Percentiles rank a stretch among this genome's conserved stretches.
These are phyloP conservation scores for Trichoderma breve DNA, from an alignment of 2,329 filamentous ascomycete species.

Conservation along the genomic window DNA sequence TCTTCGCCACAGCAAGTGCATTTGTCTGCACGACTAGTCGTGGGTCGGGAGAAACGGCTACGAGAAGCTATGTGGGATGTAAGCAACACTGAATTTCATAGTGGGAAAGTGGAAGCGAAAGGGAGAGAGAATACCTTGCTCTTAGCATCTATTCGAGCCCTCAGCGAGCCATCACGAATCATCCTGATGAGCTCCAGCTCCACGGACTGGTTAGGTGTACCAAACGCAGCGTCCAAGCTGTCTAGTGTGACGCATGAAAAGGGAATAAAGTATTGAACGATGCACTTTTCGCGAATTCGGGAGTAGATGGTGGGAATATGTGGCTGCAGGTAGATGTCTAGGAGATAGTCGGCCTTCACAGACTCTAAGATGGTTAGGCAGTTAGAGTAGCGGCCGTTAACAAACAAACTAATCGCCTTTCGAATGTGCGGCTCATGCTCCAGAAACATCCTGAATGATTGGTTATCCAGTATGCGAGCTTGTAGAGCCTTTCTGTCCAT, in stretches of 20 bases:
- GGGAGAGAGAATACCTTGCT: constrained; percentile 55
- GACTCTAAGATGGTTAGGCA: constrained; percentile 81
- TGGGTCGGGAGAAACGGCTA: constrained; percentile 65
- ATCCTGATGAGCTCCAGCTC: constrained; percentile 74
- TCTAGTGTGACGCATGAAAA: constrained; percentile 84
- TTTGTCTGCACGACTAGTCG: constrained; percentile 68
- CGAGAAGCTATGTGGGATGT: constrained; percentile 56
- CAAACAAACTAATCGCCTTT: constrained; percentile 85
- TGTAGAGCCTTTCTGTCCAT: constrained; percentile 80
- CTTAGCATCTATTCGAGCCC: constrained; percentile 82
- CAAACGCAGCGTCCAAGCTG: constrained; percentile 76
- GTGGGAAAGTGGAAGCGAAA: background rate
- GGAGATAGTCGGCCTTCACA: constrained; percentile 81
- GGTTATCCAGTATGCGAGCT: constrained; percentile 72
- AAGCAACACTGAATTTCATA: background rate
- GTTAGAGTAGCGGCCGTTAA: constrained; percentile 81
- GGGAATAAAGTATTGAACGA: constrained; percentile 86
- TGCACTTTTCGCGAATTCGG: constrained; percentile 82
- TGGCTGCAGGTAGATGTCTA: constrained; percentile 80
- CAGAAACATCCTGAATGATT: constrained; percentile 78
- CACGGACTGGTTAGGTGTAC: constrained; percentile 58
- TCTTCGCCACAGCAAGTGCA: constrained; percentile 64
- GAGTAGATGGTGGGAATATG: constrained; percentile 71
- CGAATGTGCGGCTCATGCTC: constrained; percentile 93
- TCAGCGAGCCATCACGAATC: constrained; percentile 69